phyloP scores from a whole-genome alignment of 257 asterid species.

The Euphrasia confusa region DNA sequence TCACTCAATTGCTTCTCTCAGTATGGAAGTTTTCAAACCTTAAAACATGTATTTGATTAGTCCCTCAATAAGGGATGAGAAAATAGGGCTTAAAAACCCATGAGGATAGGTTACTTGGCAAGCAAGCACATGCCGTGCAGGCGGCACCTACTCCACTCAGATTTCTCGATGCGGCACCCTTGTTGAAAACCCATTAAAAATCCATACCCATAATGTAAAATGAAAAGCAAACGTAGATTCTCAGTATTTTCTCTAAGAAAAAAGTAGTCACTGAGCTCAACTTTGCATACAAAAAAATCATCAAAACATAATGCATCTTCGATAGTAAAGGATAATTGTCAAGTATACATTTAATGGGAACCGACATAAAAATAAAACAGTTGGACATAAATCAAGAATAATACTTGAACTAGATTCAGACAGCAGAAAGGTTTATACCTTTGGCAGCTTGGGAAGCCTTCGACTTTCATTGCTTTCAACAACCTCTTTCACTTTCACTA shows the following conservation, averaged over 20 bases:
- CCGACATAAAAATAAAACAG: not conserved
- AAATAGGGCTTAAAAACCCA: too few relatives aligned
- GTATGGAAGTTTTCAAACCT: too few relatives aligned
- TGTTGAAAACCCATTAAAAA: too few relatives aligned
- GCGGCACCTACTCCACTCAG: too few relatives aligned
- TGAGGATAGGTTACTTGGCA: too few relatives aligned
- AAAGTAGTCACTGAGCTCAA: not conserved
- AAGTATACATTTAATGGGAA: not conserved
- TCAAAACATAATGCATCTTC: not conserved
- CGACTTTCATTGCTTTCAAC: constrained; percentile 88
- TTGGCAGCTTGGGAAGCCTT: constrained; percentile 91
- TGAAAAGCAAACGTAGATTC: constrained; percentile 5
- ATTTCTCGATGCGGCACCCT: too few relatives aligned
- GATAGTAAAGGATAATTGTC: not conserved
- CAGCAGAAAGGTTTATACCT: constrained; percentile 44
- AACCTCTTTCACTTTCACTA: constrained; percentile 68
- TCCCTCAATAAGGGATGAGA: too few relatives aligned
- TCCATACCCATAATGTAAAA: not conserved
- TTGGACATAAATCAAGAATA: not conserved
- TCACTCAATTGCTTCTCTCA: too few relatives aligned
- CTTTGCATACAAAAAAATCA: constrained; percentile 9
- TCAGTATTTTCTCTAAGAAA: constrained; percentile 1
- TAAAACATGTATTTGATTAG: too few relatives aligned
- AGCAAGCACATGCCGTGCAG: too few relatives aligned
- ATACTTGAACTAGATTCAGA: not conserved